These are phyloP conservation scores for Thamnidium elegans DNA, from an alignment of 192 early-diverging fungal species.

Conservation along the genomic window DNA sequence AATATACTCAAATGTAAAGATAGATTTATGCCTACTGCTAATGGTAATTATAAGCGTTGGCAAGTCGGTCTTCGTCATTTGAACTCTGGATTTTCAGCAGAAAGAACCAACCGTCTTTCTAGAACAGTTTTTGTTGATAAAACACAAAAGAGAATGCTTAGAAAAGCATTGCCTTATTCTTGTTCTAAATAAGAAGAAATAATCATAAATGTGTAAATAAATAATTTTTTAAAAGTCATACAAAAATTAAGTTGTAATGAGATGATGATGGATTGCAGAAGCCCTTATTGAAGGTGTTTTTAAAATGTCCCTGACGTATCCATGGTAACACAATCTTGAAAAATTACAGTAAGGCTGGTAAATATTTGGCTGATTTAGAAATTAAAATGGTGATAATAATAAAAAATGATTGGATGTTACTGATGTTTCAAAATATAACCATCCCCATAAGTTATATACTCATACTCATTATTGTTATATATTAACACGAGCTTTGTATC, in stretches of 20 bases:
- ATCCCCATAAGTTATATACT: too few species aligned
- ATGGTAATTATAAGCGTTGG: slow-evolving; percentile 43
- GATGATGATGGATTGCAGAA: too few species aligned
- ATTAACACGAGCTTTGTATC: neutral
- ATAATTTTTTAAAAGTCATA: too few species aligned
- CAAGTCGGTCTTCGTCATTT: slow-evolving; percentile 39
- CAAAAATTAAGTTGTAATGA: too few species aligned
- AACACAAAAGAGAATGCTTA: slow-evolving; percentile 39
- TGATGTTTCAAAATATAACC: too few species aligned
- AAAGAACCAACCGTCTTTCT: slow-evolving; percentile 35
- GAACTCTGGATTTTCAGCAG: slow-evolving; percentile 32
- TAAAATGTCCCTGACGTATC: too few species aligned
- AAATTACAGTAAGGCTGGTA: too few species aligned
- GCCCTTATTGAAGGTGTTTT: too few species aligned
- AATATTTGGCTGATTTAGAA: too few species aligned
- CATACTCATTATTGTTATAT: neutral
- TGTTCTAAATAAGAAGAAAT: slow-evolving; percentile 12
- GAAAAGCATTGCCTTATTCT: slow-evolving; percentile 36
- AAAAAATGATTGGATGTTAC: too few species aligned
- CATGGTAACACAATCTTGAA: too few species aligned
- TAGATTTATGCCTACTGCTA: slow-evolving; percentile 38
- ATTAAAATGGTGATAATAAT: too few species aligned
- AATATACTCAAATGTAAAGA: neutral
- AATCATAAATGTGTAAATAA: neutral
- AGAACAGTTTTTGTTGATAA: slow-evolving; percentile 20